Evolutionary conservation across 345 rosid species (phyloP).

Genomic region (Melastoma malabathricum): DNA sequence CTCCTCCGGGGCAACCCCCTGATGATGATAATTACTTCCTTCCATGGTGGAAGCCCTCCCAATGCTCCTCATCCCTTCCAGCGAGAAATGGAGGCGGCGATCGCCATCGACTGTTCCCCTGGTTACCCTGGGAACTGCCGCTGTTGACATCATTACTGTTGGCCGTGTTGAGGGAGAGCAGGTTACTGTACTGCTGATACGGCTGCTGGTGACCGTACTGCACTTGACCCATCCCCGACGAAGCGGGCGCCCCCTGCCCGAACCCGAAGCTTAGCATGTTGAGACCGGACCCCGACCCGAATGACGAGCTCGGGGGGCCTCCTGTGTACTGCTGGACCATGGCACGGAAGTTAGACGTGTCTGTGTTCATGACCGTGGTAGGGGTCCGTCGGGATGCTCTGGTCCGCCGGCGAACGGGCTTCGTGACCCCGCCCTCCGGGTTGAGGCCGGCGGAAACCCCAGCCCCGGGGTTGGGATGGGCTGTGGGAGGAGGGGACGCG

Average conservation of each 20-base stretch:
- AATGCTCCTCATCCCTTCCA: background rate
- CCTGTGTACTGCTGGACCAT: constrained; percentile 98
- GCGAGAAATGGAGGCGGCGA: constrained; percentile 2
- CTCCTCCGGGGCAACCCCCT: constrained; percentile 1
- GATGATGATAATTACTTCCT: background rate
- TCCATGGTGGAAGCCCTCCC: background rate
- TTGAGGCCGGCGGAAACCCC: constrained; percentile 20
- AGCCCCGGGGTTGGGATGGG: too few relatives aligned
- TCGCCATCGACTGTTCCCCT: background rate
- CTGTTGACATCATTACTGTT: background rate
- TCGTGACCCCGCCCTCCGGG: constrained; percentile 74
- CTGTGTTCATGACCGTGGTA: constrained; percentile 84
- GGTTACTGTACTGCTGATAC: constrained; percentile 11
- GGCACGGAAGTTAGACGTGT: constrained; percentile 82
- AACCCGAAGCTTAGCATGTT: constrained; percentile 14
- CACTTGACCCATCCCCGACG: constrained; percentile 10
- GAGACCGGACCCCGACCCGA: constrained; percentile 21
- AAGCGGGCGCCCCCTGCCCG: constrained; percentile 12
- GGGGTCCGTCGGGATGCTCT: constrained; percentile 96
- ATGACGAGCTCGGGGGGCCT: constrained; percentile 45
- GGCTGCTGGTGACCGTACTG: constrained; percentile 19
- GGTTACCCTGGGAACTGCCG: too few relatives aligned
- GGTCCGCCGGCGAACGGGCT: constrained; percentile 70
- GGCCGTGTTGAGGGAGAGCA: constrained; percentile 28
- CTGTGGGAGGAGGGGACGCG: too few relatives aligned